phyloP scores from a whole-genome alignment of 352 stramenopile species.

The Phytopythium sindhum region DNA sequence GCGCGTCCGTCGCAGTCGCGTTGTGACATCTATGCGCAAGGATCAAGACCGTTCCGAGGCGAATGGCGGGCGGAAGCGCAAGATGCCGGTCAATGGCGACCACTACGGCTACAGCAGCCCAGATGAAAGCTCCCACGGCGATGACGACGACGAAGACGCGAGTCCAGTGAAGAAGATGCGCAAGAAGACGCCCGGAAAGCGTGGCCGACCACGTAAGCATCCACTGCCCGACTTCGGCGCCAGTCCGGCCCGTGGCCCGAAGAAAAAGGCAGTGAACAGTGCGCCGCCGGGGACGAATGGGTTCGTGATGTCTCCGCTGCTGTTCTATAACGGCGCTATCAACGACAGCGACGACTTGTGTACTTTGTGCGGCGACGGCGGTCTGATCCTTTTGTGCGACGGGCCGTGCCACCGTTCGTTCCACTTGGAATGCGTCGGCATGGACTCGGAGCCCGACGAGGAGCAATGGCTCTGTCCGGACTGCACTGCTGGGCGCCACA shows the following conservation, averaged over 20 bases:
- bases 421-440: conserved; percentile 89
- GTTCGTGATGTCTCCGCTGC: conserved; percentile 9
- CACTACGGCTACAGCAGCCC: conserved; percentile 32
- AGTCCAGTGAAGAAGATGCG: conserved; percentile 25
- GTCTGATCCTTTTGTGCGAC: conserved; percentile 90
- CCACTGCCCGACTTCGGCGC: conserved; percentile 9
- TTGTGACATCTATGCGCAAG: conserved; percentile 12
- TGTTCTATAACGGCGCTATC: conserved; percentile 56
- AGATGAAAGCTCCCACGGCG: conserved; percentile 18
- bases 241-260: conserved; percentile 13
- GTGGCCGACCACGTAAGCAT: conserved; percentile 34
- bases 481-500: conserved; percentile 85
- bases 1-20: conserved; percentile 70
- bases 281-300: neutral
- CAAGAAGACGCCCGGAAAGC: conserved; percentile 27
- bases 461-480: conserved; percentile 91
- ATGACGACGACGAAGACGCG: conserved; percentile 36
- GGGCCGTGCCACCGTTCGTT: conserved; percentile 92
- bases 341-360: conserved; percentile 91
- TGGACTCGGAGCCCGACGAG: conserved; percentile 78
- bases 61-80: conserved; percentile 13
- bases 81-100: conserved; percentile 4
- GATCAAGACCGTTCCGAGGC: neutral
- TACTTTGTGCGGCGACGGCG: conserved; percentile 89
- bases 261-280: conserved; percentile 2